Evolutionary conservation across 257 asterid genomes (phyloP), one percentile per base, ranked within the genome.

Genomic region (Phtheirospermum japonicum): DNA sequence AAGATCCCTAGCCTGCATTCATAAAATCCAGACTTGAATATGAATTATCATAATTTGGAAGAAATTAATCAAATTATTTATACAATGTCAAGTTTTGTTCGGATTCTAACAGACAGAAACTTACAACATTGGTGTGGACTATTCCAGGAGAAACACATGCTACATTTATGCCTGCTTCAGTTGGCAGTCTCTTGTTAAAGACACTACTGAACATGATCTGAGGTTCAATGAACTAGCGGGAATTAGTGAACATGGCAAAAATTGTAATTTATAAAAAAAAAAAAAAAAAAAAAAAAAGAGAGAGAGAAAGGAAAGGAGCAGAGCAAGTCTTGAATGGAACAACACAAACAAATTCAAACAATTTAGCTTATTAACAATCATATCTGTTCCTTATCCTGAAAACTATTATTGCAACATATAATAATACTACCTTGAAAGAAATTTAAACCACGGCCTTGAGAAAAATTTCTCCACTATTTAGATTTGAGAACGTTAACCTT

Each of bases 131-230:
- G 63, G 99, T 89, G 51, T 87, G 95, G 66, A 89, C 99, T 65
- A 93, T 74, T 75, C 99, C 99, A 20, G 99, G 97, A 34, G 97
- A 87, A 63, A 78, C 94, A 70, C 99, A 93, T 17, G 74, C 77
- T 58, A 85, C 76, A 67, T 83, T 84, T 75, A 93, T 77, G 68
- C 97, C 97, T 68, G 94, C 74, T 89, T 93, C 97, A 59, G 86
- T 77, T 56, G 99, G 97, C 73, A 93, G 67, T 66, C 86, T 80
- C 79, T 93, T 93, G 46, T 89, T 90, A 63, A 93, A 94, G 70
- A 87, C 75, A 71, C 95, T 89, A 80, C 96, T 87, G 79, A 87
- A 87, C 97, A 89, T 87, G 64, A 93, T 64, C 99, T 93, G 95
- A 77, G 76, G 76, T 72, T 54, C 26, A 56, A 56, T 61, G 65